Evolutionary conservation across 2,329 filamentous ascomycete genomes (phyloP).

Genomic region (Teratosphaeria destructans): DNA sequence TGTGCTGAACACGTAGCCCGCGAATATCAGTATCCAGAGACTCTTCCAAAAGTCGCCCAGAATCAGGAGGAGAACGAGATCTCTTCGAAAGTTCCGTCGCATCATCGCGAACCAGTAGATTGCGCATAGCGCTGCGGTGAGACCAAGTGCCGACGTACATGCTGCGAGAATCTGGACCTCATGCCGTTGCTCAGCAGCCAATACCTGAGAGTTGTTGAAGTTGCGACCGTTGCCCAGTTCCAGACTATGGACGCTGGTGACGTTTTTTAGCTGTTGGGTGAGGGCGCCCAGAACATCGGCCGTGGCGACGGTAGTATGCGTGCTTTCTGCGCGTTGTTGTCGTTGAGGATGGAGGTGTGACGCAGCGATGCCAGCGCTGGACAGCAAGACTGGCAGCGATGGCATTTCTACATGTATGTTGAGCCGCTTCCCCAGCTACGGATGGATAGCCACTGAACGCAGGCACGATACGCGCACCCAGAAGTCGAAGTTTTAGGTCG

Average conservation of each 20-base stretch:
- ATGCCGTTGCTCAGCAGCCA: conserved; percentile 10
- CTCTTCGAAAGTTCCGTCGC: conserved; percentile 63
- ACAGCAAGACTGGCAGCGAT: not conserved
- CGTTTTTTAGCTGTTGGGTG: not conserved
- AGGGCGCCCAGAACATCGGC: not conserved
- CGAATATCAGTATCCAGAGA: conserved; percentile 56
- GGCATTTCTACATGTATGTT: not conserved
- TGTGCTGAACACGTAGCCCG: conserved; percentile 46
- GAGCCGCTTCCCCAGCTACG: not conserved
- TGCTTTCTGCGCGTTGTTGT: not conserved
- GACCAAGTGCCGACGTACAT: conserved; percentile 39
- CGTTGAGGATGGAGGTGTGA: not conserved
- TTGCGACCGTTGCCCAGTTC: not conserved
- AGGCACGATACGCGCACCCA: not conserved
- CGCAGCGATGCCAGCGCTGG: not conserved
- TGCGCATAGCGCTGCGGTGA: conserved; percentile 45
- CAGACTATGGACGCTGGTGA: not conserved
- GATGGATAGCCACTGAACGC: not conserved
- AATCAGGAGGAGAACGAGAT: conserved; percentile 64
- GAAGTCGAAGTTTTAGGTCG: not conserved
- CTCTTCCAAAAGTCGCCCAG: conserved; percentile 62
- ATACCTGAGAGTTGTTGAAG: conserved; percentile 8
- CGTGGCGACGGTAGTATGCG: not conserved
- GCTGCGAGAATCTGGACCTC: conserved; percentile 26
- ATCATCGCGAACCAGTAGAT: conserved; percentile 67